Evolutionary conservation across 768 basidiomycete species (phyloP).

Genomic region (Bullera alba): DNA sequence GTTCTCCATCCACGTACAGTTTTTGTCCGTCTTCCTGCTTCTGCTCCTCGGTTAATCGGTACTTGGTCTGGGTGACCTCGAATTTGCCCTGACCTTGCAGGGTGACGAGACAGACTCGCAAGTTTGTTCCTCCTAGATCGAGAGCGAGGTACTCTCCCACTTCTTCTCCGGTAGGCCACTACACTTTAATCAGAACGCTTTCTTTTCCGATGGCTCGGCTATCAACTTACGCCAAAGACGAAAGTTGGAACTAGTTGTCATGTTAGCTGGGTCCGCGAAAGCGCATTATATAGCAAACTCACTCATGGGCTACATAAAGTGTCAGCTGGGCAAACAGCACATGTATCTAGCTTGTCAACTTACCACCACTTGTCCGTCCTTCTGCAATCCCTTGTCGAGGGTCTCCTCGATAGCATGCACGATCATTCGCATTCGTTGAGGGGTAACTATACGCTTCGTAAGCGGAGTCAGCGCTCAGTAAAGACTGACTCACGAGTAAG

Average conservation of each 20-base stretch:
- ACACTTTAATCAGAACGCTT: neutral
- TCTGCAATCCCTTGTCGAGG: constrained; percentile 75
- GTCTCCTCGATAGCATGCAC: constrained; percentile 92
- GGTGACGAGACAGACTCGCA: constrained; percentile 95
- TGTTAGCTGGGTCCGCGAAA: neutral
- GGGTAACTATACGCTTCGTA: constrained; percentile 21
- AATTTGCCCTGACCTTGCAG: constrained; percentile 90
- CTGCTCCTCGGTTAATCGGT: constrained; percentile 92
- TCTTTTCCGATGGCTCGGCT: neutral
- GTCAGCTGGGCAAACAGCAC: constrained; percentile 1
- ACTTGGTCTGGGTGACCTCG: constrained; percentile 95
- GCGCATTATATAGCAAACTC: no score
- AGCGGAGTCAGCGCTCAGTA: constrained; percentile 45
- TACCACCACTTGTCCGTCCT: constrained; percentile 73
- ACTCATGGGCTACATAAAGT: constrained; percentile 38
- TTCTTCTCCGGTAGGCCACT: constrained; percentile 85
- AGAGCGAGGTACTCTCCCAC: constrained; percentile 82
- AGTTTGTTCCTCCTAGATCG: constrained; percentile 69
- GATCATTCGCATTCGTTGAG: constrained; percentile 59
- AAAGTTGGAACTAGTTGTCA: constrained; percentile 78
- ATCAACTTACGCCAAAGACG: constrained; percentile 57
- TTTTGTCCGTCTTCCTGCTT: constrained; percentile 95
- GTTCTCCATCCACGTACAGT: constrained; percentile 50
- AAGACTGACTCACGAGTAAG: constrained; percentile 50
- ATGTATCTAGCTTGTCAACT: constrained; percentile 51